phyloP scores from a whole-genome alignment of 1,284 basidiomycete genomes.

The Sparassis latifolia region DNA sequence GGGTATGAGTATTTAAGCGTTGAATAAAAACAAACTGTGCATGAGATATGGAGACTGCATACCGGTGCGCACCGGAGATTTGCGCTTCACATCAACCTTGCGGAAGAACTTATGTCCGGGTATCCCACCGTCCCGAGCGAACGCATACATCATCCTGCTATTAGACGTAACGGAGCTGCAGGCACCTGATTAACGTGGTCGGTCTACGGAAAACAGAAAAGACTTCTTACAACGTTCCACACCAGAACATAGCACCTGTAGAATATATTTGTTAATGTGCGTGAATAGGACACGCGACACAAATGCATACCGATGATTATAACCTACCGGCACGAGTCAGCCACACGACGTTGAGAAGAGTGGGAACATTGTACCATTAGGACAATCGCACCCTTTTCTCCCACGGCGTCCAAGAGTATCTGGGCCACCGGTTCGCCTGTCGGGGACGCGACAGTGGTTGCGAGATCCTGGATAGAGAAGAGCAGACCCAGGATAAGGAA shows the following conservation, averaged over 20 bases:
- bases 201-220: too few relatives aligned
- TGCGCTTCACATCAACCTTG: slow-evolving; percentile 50
- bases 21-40: neutral
- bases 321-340: slow-evolving; percentile 29
- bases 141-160: slow-evolving; percentile 77
- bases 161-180: slow-evolving; percentile 60
- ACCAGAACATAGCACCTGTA: slow-evolving; percentile 55
- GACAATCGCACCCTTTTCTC: slow-evolving; percentile 62
- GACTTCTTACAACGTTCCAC: slow-evolving; percentile 46
- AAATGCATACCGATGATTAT: slow-evolving; percentile 41
- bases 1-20: neutral
- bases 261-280: slow-evolving; percentile 36
- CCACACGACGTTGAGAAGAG: neutral
- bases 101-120: slow-evolving; percentile 63
- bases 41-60: slow-evolving; percentile 6
- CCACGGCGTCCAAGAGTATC: slow-evolving; percentile 71
- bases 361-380: slow-evolving; percentile 43
- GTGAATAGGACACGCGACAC: too few relatives aligned
- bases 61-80: slow-evolving; percentile 66
- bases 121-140: slow-evolving; percentile 64
- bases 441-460: slow-evolving; percentile 40
- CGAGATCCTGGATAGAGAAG: slow-evolving; percentile 70
- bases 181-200: too few relatives aligned
- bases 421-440: slow-evolving; percentile 70
- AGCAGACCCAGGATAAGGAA: slow-evolving; percentile 66